Percentiles rank a stretch among this genome's conserved stretches.
Evolutionary conservation across 495 filamentous ascomycete species (phyloP).

Genomic region (Xylaria palmicola): DNA sequence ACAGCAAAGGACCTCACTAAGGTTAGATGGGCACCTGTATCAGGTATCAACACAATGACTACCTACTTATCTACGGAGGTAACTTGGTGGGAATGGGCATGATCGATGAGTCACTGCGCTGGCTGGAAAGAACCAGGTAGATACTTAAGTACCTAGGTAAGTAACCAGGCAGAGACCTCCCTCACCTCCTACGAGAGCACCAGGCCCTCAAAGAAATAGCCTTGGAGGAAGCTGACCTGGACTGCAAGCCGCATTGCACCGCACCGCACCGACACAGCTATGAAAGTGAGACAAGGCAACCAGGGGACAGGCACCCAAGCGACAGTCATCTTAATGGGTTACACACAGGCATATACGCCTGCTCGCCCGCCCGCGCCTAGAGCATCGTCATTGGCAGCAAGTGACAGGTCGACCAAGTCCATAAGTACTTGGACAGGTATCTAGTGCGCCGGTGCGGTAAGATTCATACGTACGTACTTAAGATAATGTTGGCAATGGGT

Average conservation of each 20-base stretch:
- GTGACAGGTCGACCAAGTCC: no score
- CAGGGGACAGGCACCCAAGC: not conserved
- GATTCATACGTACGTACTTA: no score
- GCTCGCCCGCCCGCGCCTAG: no score
- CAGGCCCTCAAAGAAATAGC: no score
- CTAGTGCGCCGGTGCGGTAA: no score
- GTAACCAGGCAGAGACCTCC: no score
- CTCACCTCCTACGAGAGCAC: no score
- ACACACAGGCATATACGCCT: not conserved
- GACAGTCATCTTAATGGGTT: not conserved
- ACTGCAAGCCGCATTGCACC: not conserved
- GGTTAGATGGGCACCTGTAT: not conserved
- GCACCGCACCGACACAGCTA: not conserved
- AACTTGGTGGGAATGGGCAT: not conserved
- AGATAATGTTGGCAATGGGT: no score
- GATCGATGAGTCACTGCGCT: not conserved
- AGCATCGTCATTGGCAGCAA: not conserved
- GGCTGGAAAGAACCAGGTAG: not conserved
- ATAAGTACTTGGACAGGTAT: no score
- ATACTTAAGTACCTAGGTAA: no score
- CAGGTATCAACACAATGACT: no score
- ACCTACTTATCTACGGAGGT: no score
- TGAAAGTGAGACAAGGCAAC: not conserved
- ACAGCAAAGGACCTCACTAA: not conserved
- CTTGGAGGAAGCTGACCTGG: not conserved